Evolutionary conservation across 2,329 filamentous ascomycete genomes (phyloP), one percentile per base, ranked within the genome.

Genomic region (Cladophialophora chaetospira): DNA sequence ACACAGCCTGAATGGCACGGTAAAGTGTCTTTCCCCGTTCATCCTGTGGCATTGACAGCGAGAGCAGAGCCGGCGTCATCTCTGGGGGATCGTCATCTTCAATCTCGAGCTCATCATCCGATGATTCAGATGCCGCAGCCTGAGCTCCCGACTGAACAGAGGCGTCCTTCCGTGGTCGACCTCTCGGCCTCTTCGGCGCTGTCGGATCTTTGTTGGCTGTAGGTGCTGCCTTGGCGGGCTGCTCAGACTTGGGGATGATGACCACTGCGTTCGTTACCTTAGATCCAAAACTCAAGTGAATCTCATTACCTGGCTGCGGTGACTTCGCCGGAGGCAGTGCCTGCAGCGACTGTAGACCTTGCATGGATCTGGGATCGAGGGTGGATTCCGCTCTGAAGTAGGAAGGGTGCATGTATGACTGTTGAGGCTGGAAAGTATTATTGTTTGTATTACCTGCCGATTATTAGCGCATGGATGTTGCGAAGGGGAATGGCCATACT

Each of bases 1-100:
- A 87, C 9, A 85, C 77, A 26, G 82, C 82, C 67, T 82, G 82
- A 54, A 85, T 79, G 8, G 81, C 77, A 66, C 86, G 82, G 69
- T 85, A 86, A 15, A 65, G 49, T 42, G 59, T 54, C 52, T 75
- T 11, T 78, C 77, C 40, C 77, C 81, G 63, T 74, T 63, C 79
- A 58, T 80, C 72, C 4, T 79, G 76, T 43, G 82, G 79, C 33
- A 72, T 75, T 8, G 83, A 80, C 23, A 82, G 75, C 55, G 72
- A 71, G 17, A 73, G 64, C 9, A 83, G 80, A 5, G 85, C 69
- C 19, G 84, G 84, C 13, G 80, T 82, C 13, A 75, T 71, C 58
- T 85, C 81, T 29, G 78, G 75, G 11, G 79, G 76, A 17, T 74
- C 73, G 52, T 80, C 78, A 50, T 76, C 71, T 52, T 83, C 81